Evolutionary conservation across 1,139 yeast species (phyloP), one percentile per base, ranked within the genome.

Genomic region (Hyphopichia burtonii): DNA sequence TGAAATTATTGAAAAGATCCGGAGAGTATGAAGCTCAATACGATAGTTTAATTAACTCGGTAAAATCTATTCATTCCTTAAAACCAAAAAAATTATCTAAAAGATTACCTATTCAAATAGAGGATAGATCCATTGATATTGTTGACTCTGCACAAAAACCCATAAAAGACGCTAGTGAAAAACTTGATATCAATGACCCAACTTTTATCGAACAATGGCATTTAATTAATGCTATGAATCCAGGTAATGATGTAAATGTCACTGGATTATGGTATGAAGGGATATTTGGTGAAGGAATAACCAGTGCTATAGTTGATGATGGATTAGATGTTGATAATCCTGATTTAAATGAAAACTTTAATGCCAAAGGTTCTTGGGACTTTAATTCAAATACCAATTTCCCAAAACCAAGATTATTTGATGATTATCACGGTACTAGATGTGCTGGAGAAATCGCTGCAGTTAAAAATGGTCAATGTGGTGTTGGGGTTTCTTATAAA

Each of bases 371-470:
- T 0, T 76, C 81, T 7, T 93, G 94, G 89, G 99, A 94, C 64
- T 94, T 81, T 61, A 94, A 94, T 59, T 86, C 82, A 53, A 84
- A 87, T 52, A 74, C 75, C 0, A 74, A 80, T 15, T 67, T 82
- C 35, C 99, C 99, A 1, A 79, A 77, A 49, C 99, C 99, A 8
- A 70, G 83, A 45, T 71, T 91, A 35, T 63, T 53, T n/a, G 95
- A 87, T 60, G 99, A 94, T 59, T 81, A 83, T 52, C 99, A 94
- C 61, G 99, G 99, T 3, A 94, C 99, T 0, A 74, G 99, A 52
- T 94, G 99, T 69, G 99, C 99, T 1, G 99, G 97, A 28, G 99
- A 94, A 63, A 86, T 94, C 44, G 97, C 97, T 0, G 90, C 89
- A 2, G 95, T 84, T 2, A 91, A 81, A 44, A 93, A 94, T 61